Evolutionary conservation across 768 basidiomycete genomes (phyloP).

Genomic region (Podaxis carcinomalis): DNA sequence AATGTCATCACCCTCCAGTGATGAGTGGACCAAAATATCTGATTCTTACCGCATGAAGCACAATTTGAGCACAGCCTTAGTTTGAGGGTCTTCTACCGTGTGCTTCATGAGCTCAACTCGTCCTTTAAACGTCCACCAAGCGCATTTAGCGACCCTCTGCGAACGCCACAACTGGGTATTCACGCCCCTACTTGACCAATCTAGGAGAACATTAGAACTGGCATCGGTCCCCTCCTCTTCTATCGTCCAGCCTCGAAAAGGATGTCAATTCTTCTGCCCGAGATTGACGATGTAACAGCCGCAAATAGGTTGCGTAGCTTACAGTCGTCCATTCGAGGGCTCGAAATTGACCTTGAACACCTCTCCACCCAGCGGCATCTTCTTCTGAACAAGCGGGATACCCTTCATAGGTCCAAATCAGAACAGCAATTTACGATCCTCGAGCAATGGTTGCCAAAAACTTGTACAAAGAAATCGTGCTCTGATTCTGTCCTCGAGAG

Average conservation of each 20-base stretch:
- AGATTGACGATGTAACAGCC: not conserved
- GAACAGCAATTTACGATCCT: not conserved
- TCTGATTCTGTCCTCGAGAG: not conserved
- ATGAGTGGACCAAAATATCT: not conserved
- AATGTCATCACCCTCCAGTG: not conserved
- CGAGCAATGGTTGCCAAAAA: not conserved
- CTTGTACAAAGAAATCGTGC: not conserved
- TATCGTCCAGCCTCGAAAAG: not conserved
- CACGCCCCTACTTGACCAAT: not conserved
- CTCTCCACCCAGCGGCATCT: not conserved
- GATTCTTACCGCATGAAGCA: too few relatives aligned
- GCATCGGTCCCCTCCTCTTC: not conserved
- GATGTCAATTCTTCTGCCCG: conserved; percentile 4
- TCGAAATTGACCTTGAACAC: not conserved
- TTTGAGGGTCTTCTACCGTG: not conserved
- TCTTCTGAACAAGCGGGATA: not conserved
- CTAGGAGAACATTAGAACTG: not conserved
- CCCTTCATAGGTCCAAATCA: not conserved
- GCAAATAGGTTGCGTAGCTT: not conserved
- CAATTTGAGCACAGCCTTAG: not conserved
- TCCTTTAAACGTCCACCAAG: not conserved
- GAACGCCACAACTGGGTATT: not conserved
- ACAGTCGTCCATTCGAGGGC: not conserved
- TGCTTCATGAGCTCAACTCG: not conserved
- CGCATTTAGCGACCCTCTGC: not conserved